Base-by-base conservation (phyloP, 495 filamentous ascomycete genomes). In the Corynascus novoguineensis region DNA sequence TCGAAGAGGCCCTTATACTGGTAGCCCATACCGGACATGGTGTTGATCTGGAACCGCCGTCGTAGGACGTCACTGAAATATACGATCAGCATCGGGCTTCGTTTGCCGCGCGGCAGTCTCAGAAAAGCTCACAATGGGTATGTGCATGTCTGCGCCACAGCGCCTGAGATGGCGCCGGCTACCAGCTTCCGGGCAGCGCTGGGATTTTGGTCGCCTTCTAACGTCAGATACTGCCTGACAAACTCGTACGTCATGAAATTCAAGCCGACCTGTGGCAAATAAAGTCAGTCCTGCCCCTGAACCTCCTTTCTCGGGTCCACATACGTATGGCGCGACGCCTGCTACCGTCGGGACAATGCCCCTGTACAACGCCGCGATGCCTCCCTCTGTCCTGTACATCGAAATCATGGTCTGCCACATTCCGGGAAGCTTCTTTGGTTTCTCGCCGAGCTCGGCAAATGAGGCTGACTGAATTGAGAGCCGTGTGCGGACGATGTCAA, bases 171-270 rank as follows among this genome's bases (percentile, higher is more conserved):
- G 10, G 92, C 93, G 24, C 93, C 93, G 14, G 93, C 93, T 14
- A 82, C 76, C 22, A 98, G 76, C 68, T 97, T 98, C 49, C 95
- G 84, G 59, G 80, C 68, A 0, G 89, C 77, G 55, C 75, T 82
- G 5, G 93, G 93, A 58, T 96, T 91, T 65, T 86, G 81, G 38
- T 96, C 84, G 12, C 93, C 95, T 47, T 96, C 90, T 0, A 85
- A 85, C 0, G 93, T 98, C 59, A 98, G 74, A 58, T 87, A 86
- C 60, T 85, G 83, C 50, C 93, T 85, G 54, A 92, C 82, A 14
- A 83, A 84, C 71, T 98, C 93, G 69, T 98, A 98, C 24, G 85
- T 88, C 89, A 97, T 97, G 75, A 98, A 98, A 70, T 97, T 98
- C 46, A 98, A 75, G 29, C 93, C 93, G 45, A 96, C 90, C 88